Evolutionary conservation across 331 rosid species (phyloP).

Genomic region (Pyrus hybrid): DNA sequence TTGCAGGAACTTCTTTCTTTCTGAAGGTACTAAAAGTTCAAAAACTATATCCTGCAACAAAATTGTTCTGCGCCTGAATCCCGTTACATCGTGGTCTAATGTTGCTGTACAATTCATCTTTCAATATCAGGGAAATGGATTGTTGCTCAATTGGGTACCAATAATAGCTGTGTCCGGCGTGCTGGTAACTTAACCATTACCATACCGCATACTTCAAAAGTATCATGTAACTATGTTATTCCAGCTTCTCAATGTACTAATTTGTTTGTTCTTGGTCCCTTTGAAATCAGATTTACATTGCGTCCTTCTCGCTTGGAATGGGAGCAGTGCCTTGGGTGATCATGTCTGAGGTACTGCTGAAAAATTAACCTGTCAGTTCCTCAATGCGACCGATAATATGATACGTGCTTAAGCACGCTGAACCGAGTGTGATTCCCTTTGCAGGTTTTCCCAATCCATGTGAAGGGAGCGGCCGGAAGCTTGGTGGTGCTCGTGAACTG

Average conservation of each 20-base stretch:
- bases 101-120: slow-evolving; percentile 2
- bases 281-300: slow-evolving; percentile 52
- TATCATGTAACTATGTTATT: neutral
- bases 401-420: neutral
- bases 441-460: slow-evolving; percentile 73
- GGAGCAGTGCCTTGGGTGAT: slow-evolving; percentile 89
- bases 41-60: neutral
- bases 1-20: slow-evolving; percentile 62
- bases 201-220: neutral
- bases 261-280: neutral
- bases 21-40: slow-evolving; percentile 30
- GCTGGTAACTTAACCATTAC: slow-evolving; percentile 36
- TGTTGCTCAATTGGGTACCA: slow-evolving; percentile 55
- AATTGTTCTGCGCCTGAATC: neutral
- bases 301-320: slow-evolving; percentile 63
- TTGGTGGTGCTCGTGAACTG: slow-evolving; percentile 62
- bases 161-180: slow-evolving; percentile 49
- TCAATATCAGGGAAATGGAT: slow-evolving; percentile 39
- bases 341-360: slow-evolving; percentile 74
- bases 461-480: slow-evolving; percentile 80
- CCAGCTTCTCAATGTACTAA: neutral
- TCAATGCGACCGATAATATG: neutral
- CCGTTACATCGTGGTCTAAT: slow-evolving; percentile 8
- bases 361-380: neutral
- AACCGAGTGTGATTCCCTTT: neutral